Conservation (phyloP, 768 basidiomycete species). For the Omphalotus guepiniiformis region DNA sequence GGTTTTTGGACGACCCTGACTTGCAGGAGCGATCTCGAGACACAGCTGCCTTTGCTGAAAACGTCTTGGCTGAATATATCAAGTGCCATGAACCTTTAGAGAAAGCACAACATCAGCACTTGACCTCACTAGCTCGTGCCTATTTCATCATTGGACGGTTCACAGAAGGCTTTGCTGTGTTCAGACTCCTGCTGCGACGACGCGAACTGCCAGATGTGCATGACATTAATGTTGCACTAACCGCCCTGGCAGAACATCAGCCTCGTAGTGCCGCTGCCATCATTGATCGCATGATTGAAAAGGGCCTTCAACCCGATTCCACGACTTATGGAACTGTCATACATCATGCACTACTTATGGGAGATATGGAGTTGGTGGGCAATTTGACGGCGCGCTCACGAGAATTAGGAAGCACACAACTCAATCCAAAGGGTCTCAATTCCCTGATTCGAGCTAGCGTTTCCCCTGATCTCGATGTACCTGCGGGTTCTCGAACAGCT, state of each 20-base stretch:
- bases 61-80: conserved; percentile 31
- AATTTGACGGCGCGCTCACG: conserved; percentile 38
- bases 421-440: conserved; percentile 47
- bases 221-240: conserved; percentile 63
- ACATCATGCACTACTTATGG: conserved; percentile 47
- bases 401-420: conserved; percentile 25
- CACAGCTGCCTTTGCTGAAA: not conserved
- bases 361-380: conserved; percentile 39
- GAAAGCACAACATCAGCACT: conserved; percentile 40
- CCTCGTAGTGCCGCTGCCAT: conserved; percentile 42
- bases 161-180: conserved; percentile 40
- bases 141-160: conserved; percentile 53
- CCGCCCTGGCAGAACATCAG: conserved; percentile 45
- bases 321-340: conserved; percentile 61
- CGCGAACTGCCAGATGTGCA: conserved; percentile 53
- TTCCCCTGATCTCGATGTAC: conserved; percentile 3
- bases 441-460: conserved; percentile 43
- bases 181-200: conserved; percentile 44
- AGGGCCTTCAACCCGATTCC: conserved; percentile 46
- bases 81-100: conserved; percentile 42
- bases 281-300: conserved; percentile 46
- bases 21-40: not conserved
- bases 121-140: conserved; percentile 62
- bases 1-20: not conserved
- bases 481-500: conserved; percentile 4